Percentiles rank a stretch among this genome's conserved stretches.
Evolutionary conservation across 768 basidiomycete genomes (phyloP).

Genomic region (Suillus tomentosus): DNA sequence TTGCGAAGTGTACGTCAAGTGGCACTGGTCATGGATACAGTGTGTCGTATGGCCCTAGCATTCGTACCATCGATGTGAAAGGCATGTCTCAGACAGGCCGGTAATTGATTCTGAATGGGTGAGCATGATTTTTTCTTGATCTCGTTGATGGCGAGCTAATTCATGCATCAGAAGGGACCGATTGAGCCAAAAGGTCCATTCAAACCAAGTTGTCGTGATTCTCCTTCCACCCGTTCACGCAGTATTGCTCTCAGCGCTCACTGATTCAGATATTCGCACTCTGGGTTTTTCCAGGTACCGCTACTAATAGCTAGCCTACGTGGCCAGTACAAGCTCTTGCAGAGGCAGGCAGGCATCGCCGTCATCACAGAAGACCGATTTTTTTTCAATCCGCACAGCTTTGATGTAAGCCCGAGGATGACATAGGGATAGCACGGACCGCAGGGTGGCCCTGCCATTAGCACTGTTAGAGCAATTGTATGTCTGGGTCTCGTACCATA

Average conservation of each 20-base stretch:
- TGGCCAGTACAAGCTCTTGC: background rate
- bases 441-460: too few relatives aligned
- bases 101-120: background rate
- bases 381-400: background rate
- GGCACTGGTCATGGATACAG: background rate
- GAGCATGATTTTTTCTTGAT: background rate
- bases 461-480: too few relatives aligned
- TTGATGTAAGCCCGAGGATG: background rate
- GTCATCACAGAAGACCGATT: background rate
- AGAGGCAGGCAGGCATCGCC: background rate
- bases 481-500: too few relatives aligned
- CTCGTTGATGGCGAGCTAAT: background rate
- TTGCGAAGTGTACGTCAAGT: background rate
- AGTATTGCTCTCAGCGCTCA: too few relatives aligned
- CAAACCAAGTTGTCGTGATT: too few relatives aligned
- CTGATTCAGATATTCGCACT: background rate
- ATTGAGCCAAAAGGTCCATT: too few relatives aligned
- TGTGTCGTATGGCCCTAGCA: background rate
- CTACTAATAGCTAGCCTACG: background rate
- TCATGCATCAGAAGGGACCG: background rate
- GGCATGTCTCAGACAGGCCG: background rate
- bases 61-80: background rate
- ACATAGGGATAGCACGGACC: background rate
- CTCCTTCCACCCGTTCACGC: background rate
- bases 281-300: background rate